Evolutionary conservation across 2,329 filamentous ascomycete species (phyloP).

Genomic region (Hymenotorrendiella dingleyae): DNA sequence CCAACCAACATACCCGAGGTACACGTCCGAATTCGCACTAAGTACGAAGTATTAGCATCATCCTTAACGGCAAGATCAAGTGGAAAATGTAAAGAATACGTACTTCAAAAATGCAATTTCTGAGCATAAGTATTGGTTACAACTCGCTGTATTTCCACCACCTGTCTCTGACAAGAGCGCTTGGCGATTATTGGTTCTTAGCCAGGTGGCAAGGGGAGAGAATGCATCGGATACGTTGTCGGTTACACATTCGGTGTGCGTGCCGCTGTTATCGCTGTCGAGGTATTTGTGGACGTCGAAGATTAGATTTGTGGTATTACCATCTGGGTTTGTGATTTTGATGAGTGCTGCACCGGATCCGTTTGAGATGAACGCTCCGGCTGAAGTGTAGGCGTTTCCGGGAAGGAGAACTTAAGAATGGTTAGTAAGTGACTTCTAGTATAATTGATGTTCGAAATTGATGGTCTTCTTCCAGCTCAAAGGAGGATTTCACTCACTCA

Average conservation of each 20-base stretch:
- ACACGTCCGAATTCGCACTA: constrained; percentile 33
- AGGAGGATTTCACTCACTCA: constrained; percentile 38
- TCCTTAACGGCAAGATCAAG: neutral
- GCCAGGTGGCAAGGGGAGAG: constrained; percentile 39
- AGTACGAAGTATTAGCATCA: neutral
- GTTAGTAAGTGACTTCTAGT: no score
- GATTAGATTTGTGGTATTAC: constrained; percentile 48
- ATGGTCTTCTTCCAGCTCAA: no score
- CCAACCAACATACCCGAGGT: constrained; percentile 35
- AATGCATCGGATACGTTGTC: constrained; percentile 45
- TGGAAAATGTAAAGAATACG: neutral
- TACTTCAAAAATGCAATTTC: constrained; percentile 30
- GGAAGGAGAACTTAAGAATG: constrained; percentile 48
- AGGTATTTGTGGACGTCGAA: constrained; percentile 58
- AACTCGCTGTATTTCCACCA: constrained; percentile 31
- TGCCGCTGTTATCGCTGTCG: constrained; percentile 51
- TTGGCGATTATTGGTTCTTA: constrained; percentile 41
- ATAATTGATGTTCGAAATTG: no score
- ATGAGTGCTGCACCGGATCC: constrained; percentile 46
- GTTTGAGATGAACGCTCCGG: constrained; percentile 41
- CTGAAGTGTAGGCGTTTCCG: constrained; percentile 53
- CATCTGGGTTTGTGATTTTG: constrained; percentile 53
- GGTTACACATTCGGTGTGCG: constrained; percentile 44
- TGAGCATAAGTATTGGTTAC: constrained; percentile 31
- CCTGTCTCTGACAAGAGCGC: constrained; percentile 50